Base-by-base conservation (phyloP, 805 yeast species). In the Clavispora fructus region DNA sequence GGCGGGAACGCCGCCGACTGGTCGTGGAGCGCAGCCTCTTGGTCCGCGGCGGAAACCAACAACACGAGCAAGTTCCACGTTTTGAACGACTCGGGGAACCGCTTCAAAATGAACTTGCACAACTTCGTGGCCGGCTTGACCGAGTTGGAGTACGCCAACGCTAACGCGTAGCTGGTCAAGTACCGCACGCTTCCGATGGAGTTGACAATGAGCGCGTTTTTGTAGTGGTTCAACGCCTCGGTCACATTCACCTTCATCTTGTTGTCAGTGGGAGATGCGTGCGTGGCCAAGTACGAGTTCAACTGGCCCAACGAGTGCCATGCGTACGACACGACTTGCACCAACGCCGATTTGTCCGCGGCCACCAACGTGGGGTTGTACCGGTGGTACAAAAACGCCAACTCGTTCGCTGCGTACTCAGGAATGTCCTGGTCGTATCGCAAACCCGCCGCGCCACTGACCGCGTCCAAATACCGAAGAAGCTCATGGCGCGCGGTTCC, bases 61-160 rank as follows among this genome's bases (percentile, higher is more conserved):
- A 87, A 71, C 0, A 82, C 78, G 35, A 86, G 65, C 52, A 87
- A 65, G 58, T 86, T 86, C 82, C 92, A 82, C 7, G 82, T 75
- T 54, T 75, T 76, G 55, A 82, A 70, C 42, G 80, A 75, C 37
- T 76, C 76, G 0, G 87, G 85, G 46, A 71, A 71, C 35, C 69
- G 62, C 39, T 72, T 77, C 47, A 82, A 64, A 5, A 79, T 69
- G 40, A 67, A 62, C 56, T 79, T 82, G 48, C 80, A 58, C 40
- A 74, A 62, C 48, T 68, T 73, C 10, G 71, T 57, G 3, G 85
- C 68, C 8, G 69, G 71, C 19, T 64, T 67, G 13, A 74, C 58
- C 14, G 73, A 63, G 17, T 77, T 65, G 17, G 64, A 58, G 48
- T 74, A 70, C 1, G 83, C 73, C 35, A 80, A 62, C 5, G 69